These are phyloP conservation scores for Taiozyma sp. DNA, from an alignment of 1,139 yeast genomes.

Conservation along the genomic window DNA sequence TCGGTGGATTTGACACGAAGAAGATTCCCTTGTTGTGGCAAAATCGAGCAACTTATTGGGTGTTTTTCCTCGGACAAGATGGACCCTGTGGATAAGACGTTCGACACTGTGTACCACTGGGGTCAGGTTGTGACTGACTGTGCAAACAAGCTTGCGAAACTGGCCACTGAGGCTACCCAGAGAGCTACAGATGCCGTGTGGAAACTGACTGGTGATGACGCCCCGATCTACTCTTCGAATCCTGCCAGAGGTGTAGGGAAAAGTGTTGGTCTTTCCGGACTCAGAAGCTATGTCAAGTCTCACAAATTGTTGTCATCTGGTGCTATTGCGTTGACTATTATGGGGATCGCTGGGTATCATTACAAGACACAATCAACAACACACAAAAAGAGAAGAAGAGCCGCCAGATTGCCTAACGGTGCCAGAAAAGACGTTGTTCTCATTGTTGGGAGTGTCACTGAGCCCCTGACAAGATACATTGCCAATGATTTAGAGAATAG, in stretches of 20 bases:
- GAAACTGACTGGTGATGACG: not conserved
- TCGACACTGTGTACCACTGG: conserved; percentile 21
- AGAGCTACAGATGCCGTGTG: conserved; percentile 2
- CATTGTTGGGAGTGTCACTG: conserved; percentile 73
- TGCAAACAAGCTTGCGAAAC: conserved; percentile 4
- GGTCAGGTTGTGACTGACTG: conserved; percentile 8
- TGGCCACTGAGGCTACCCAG: conserved; percentile 3
- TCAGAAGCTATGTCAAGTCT: not conserved
- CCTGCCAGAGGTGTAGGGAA: not conserved
- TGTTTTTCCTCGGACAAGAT: conserved; percentile 4
- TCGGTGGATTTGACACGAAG: too few relatives aligned
- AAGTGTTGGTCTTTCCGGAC: not conserved
- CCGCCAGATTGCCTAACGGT: conserved; percentile 60
- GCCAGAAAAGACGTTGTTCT: conserved; percentile 72
- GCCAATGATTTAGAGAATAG: conserved; percentile 73
- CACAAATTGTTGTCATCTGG: not conserved
- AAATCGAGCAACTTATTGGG: too few relatives aligned
- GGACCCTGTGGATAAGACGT: conserved; percentile 28
- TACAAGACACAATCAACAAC: not conserved
- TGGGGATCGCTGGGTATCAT: not conserved
- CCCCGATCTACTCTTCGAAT: not conserved
- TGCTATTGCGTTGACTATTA: not conserved
- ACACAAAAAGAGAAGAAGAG: conserved; percentile 40
- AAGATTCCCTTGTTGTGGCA: too few relatives aligned
- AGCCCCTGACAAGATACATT: conserved; percentile 64